Conservation (phyloP, 2,329 filamentous ascomycete species). For the Thermothelomyces thermophilus region DNA sequence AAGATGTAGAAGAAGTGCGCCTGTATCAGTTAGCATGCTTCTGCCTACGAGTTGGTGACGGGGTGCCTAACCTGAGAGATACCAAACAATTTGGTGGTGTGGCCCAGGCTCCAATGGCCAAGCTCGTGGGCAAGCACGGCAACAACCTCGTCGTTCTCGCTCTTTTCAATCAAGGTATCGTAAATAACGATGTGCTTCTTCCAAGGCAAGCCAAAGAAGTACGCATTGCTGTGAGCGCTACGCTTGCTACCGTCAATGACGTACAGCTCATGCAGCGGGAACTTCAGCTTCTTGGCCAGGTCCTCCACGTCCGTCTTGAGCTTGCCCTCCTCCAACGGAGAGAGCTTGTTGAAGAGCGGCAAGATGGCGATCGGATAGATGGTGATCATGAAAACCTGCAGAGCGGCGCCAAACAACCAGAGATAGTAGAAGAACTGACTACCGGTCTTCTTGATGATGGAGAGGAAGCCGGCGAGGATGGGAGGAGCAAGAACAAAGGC, state of each 20-base stretch:
- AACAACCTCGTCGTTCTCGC: constrained; percentile 82
- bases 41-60: neutral
- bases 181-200: constrained; percentile 99
- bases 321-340: constrained; percentile 77
- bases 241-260: constrained; percentile 92
- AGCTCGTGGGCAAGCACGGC: constrained; percentile 93
- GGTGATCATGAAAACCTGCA: constrained; percentile 92
- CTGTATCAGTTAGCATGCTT: constrained; percentile 35
- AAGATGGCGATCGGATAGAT: constrained; percentile 93
- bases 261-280: constrained; percentile 86
- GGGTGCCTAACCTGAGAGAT: constrained; percentile 64
- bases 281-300: constrained; percentile 75
- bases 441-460: constrained; percentile 91
- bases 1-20: constrained; percentile 96
- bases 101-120: constrained; percentile 92
- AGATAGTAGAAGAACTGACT: constrained; percentile 97
- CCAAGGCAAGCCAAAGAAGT: constrained; percentile 97
- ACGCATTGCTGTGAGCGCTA: constrained; percentile 82
- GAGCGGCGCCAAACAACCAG: constrained; percentile 82
- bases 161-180: constrained; percentile 95
- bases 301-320: constrained; percentile 84
- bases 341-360: constrained; percentile 96
- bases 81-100: constrained; percentile 84
- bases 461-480: constrained; percentile 83
- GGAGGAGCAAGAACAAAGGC: constrained; percentile 75